Base-by-base conservation (phyloP, 345 rosid genomes). In the Brassica carinata region DNA sequence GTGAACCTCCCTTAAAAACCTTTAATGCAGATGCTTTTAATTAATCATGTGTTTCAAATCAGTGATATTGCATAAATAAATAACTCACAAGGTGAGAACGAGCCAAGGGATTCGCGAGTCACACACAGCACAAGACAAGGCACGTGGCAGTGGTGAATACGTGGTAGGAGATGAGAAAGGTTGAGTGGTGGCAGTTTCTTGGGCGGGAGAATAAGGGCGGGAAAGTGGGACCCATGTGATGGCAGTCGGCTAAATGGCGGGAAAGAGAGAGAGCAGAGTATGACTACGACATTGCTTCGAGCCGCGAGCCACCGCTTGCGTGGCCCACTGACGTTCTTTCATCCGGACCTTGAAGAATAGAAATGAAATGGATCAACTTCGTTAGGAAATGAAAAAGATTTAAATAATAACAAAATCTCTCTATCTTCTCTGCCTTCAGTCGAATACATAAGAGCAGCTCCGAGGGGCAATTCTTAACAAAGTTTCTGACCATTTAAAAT, bases 221-320 rank as follows among this genome's bases (percentile, higher is more conserved):
- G 76, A 74, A 71, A 66, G 75, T 72, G 80, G 86, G 78, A 13
- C 79, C 82, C 79, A 11, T 1, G 19, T 11, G 30, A 72, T 71
- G 29, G 43, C 55, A 26, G 82, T 78, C 83, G 74, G 83, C 79
- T 74, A 69, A 80, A 69, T 74, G 83, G 79, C 83, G 79, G 83
- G 83, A 74, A 74, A 59, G n/a, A 1, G 13, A 19, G 58, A 51
- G 15, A 43, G 8, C 29, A 36, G 72, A 53, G 57, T 30, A 15
- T 31, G 64, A 53, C 27, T 19, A 30, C 9, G 66, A 65, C 63
- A 38, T 71, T 57, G 82, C 73, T 66, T 59, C 3, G 74, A 73
- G 78, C 51, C 78, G 43, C 74, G 83, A 70, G 75, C 79, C 75
- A 69, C 79, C 79, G 75, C 3, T 48, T 80, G 34, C 53, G 59